Base-by-base conservation (phyloP, 1,284 basidiomycete genomes). In the Tylopilus sp. region DNA sequence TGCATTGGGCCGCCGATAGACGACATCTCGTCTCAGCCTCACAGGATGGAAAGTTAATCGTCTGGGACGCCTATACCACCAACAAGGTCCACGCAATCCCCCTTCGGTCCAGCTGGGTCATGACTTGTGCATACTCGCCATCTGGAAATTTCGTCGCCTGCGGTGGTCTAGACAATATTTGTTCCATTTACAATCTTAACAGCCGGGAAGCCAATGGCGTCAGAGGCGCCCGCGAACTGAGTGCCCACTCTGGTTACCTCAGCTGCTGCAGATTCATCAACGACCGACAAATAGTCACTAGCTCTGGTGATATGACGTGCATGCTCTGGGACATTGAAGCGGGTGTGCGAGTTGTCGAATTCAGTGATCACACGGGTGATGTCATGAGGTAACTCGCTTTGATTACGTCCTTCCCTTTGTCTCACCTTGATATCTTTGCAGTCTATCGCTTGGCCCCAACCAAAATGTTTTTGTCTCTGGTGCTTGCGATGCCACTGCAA, bases 61-160 rank as follows among this genome's bases (percentile, higher is more conserved):
- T 99, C 44, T 99, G 96, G 96, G 96, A 99, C 70, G 96, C 97
- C 37, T 98, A 98, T 74, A 97, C 96, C 9, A 97, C 94, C 54
- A 98, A 99, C 81, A 99, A 99, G 76, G 96, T 99, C 49, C 95
- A 99, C 69, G 96, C 96, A 57, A 98, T 99, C 69, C 96, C 96
- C 39, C 78, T 99, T 34, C 86, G 96, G 42, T 97, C 93, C 33
- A 93, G 89, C 58, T 99, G 97, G 97, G 96, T 99, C 73, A 99
- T 99, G 96, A 98, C 97, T 41, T 99, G 97, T 69, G 96, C 97
- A 41, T 99, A 98, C 72, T 87, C 96, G 13, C 96, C 97, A 6
- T 93, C 91, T 19, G 96, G 96, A 47, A 94, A 92, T 71, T 95
- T 89, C 60, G 97, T 99, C 53, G 97, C 97, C 29, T 99, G 96